Base-by-base conservation (phyloP, 2,329 filamentous ascomycete species). In the Paecilomyces sp. region DNA sequence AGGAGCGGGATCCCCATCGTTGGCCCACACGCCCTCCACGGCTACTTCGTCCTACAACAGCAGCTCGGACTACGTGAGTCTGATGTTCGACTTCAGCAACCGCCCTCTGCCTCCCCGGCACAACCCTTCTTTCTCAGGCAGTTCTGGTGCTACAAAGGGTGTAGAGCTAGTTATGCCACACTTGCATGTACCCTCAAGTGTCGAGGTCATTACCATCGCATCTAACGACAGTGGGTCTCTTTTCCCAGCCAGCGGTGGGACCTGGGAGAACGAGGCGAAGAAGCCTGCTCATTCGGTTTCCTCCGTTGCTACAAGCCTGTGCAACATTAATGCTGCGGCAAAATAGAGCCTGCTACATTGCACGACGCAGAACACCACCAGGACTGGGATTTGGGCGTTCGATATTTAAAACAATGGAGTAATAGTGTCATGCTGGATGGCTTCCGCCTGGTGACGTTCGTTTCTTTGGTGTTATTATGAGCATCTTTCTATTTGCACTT, bases 131-230 rank as follows among this genome's bases (percentile, higher is more conserved):
- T 77, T 74, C 63, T 70, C 70, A 12, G 66, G 66, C 55, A 67
- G 68, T 57, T 61, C 67, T 5, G 68, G 65, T 33, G 65, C 64
- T 28, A 65, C 65, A 30, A 74, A 74, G 63, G 72, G 74, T 11
- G 67, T 76, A 8, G 73, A 76, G 31, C 66, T 78, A 24, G 76
- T 78, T 12, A 71, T 77, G 13, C 76, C 76, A 25, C 75, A 76
- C 52, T 64, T 76, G n/a, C 57, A 58, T 2, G 60, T 62, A 11
- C 61, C 58, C 2, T 57, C 55, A 5, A 61, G 60, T 25, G 64
- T 67, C 22, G 61, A 55, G 31, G 59, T 63, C 3, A 58, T 66
- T 13, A 63, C 67, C 18, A 55, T 67, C 18, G 60, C 62, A 18
- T 47, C 41, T 2, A 47, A 8, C 24, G 65, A 69, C 24, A 61